phyloP scores from a whole-genome alignment of 768 basidiomycete genomes.

The Boletus rubropictus region DNA sequence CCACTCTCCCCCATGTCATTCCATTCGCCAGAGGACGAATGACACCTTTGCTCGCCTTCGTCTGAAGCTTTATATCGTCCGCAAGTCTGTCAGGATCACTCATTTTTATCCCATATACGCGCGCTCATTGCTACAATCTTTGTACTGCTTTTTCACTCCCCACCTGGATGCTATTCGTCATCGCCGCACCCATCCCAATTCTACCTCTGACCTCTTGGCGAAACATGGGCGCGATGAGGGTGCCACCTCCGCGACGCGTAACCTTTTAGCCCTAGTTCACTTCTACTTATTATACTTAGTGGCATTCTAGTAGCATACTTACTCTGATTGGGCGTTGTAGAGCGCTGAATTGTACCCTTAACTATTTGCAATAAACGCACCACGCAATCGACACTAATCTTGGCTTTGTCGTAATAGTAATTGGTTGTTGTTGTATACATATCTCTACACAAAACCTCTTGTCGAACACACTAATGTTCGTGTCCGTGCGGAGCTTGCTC shows the following conservation, averaged over 20 bases:
- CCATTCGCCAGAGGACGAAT: conserved; percentile 45
- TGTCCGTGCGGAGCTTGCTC: conserved; percentile 75
- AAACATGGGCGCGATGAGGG: conserved; percentile 7
- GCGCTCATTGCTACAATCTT: conserved; percentile 29
- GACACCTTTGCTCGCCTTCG: conserved; percentile 15
- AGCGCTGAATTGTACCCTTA: conserved; percentile 31
- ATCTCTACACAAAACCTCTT: conserved; percentile 7
- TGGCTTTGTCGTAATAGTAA: conserved; percentile 6
- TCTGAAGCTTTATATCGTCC: conserved; percentile 23
- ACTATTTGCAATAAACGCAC: conserved; percentile 23
- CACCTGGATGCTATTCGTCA: conserved; percentile 23
- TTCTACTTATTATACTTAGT: conserved; percentile 29
- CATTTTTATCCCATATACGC: conserved; percentile 23
- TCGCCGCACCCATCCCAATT: conserved; percentile 10
- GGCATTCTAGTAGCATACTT: conserved; percentile 31
- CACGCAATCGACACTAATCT: conserved; percentile 12
- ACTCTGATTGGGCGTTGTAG: conserved; percentile 27
- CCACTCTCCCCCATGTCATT: conserved; percentile 77
- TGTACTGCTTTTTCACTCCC: conserved; percentile 21
- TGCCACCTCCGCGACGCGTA: conserved; percentile 7
- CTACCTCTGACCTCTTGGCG: conserved; percentile 16
- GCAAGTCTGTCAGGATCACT: conserved; percentile 19
- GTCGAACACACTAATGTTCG: conserved; percentile 27
- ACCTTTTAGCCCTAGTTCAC: conserved; percentile 16
- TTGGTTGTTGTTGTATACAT: conserved; percentile 9